Conservation (phyloP, 345 rosid species). For the Psidium friedrichsthalianum region DNA sequence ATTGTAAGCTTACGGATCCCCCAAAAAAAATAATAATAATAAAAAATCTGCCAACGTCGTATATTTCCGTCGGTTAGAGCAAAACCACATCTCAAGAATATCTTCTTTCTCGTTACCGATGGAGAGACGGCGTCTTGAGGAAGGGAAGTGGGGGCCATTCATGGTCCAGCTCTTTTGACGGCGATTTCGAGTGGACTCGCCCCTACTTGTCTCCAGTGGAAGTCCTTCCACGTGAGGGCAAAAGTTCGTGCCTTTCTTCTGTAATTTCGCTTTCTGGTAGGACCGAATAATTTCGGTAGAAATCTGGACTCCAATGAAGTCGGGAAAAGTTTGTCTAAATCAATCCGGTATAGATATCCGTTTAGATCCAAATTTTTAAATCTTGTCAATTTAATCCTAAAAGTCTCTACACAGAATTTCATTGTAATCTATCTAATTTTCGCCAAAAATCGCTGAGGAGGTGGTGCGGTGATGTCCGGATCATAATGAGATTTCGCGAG, state of each 20-base stretch:
- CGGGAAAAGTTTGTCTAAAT: too few relatives aligned
- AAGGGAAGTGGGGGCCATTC: neutral
- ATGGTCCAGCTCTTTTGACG: neutral
- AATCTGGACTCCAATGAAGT: too few relatives aligned
- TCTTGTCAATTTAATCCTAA: too few relatives aligned
- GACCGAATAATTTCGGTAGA: too few relatives aligned
- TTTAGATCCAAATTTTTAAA: too few relatives aligned
- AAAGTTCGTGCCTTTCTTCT: neutral
- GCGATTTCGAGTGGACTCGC: neutral
- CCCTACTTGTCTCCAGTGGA: neutral
- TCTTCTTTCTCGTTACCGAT: neutral
- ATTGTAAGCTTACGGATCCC: neutral
- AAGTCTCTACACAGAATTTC: too few relatives aligned
- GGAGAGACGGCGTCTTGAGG: neutral
- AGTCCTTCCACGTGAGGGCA: neutral
- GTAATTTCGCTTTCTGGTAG: neutral
- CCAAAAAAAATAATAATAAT: too few relatives aligned
- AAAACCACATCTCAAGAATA: neutral
- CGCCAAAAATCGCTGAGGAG: neutral
- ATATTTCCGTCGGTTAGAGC: neutral
- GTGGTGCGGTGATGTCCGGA: neutral
- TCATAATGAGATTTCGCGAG: fast-evolving
- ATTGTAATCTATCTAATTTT: too few relatives aligned
- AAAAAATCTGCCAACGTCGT: neutral
- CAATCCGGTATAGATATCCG: too few relatives aligned